Evolutionary conservation across 73 alveolate genomes (phyloP).

Genomic region (Urostyla sp.): DNA sequence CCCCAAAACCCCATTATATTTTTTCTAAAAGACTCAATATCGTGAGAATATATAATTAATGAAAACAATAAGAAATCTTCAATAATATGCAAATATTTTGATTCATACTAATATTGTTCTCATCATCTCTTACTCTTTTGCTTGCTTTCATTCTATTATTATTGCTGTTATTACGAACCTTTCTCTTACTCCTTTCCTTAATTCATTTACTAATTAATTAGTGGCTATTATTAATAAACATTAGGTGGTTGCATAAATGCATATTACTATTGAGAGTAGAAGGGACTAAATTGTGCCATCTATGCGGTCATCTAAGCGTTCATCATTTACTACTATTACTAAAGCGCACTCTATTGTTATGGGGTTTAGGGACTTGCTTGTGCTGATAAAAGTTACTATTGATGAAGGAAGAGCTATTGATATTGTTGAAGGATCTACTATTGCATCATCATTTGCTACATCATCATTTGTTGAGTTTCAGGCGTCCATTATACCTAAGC

Average conservation of each 20-base stretch:
- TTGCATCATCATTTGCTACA: slow-evolving; percentile 12
- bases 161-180: neutral
- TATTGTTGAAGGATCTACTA: slow-evolving; percentile 24
- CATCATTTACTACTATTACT: neutral
- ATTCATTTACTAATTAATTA: too few species aligned
- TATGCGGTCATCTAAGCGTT: neutral
- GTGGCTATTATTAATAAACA: too few species aligned
- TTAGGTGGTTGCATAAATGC: too few species aligned
- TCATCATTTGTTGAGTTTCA: neutral
- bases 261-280: neutral
- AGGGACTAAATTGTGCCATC: neutral
- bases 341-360: neutral
- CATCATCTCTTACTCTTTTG: too few species aligned
- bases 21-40: too few species aligned
- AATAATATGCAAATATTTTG: too few species aligned
- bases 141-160: too few species aligned
- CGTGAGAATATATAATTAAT: too few species aligned
- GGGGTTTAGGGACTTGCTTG: neutral
- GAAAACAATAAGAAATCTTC: too few species aligned
- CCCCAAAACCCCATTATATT: too few species aligned
- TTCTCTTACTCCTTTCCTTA: neutral
- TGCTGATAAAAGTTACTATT: neutral
- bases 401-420: slow-evolving; percentile 6
- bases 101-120: too few species aligned
- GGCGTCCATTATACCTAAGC: neutral